phyloP scores from a whole-genome alignment of 257 asterid species.

The Penstemon eatonii region DNA sequence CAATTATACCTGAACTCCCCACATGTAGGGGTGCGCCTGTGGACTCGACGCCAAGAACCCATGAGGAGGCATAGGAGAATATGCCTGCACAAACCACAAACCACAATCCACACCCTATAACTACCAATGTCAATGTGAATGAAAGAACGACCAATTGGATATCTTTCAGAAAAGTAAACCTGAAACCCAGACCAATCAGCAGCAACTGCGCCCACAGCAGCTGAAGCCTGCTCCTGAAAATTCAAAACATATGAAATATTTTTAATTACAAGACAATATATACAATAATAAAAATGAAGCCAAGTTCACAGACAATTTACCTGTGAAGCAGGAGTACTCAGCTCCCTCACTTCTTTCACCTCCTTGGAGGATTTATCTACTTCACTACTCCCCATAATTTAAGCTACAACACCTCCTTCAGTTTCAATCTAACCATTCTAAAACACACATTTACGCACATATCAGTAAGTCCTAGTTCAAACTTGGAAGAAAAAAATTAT shows the following conservation, averaged over 20 bases:
- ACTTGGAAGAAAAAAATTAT: too few relatives aligned
- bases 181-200: constrained; percentile 95
- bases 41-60: constrained; percentile 86
- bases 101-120: constrained; percentile 12
- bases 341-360: constrained; percentile 66
- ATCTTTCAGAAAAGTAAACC: constrained; percentile 41
- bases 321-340: constrained; percentile 69
- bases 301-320: constrained; percentile 31
- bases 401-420: constrained; percentile 32
- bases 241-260: constrained; percentile 1
- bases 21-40: constrained; percentile 92
- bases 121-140: constrained; percentile 11
- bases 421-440: constrained; percentile 41
- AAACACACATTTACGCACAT: constrained; percentile 4
- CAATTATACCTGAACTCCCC: constrained; percentile 91
- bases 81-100: constrained; percentile 55
- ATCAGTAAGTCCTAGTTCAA: background rate
- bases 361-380: constrained; percentile 54
- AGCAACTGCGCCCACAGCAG: constrained; percentile 28
- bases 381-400: constrained; percentile 78
- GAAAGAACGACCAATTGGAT: constrained; percentile 14
- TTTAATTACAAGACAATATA: background rate
- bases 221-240: constrained; percentile 67
- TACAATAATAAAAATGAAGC: background rate
- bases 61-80: constrained; percentile 85